Evolutionary conservation across 495 filamentous ascomycete genomes (phyloP), one percentile per base, ranked within the genome.

Genomic region (Mycothermus thermophilus): DNA sequence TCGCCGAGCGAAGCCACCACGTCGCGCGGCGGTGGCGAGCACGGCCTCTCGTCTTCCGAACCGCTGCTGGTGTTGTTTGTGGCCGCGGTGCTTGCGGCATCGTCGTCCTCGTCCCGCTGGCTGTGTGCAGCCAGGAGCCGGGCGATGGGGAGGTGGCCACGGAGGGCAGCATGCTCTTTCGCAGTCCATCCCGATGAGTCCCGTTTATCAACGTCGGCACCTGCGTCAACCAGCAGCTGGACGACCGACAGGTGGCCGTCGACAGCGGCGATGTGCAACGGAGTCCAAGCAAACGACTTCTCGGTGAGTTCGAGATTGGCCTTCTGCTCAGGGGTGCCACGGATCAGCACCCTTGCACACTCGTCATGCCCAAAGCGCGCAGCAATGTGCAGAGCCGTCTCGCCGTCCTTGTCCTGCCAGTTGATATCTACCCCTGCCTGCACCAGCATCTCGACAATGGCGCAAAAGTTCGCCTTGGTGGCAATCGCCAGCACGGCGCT

Each of bases 111-210:
- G 4, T 46, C 37, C 37, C 32, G 6, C 11, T 25, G 52, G 42
- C 41, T 51, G 20, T 40, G 42, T 28, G 42, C 38, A 5, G 71
- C 74, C 9, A 94, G 64, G 22, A 69, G 67, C 17, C 67, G 66
- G 7, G 84, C 81, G 41, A 95, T 84, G 3, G 67, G 58, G 25
- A 95, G 62, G 50, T 97, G 86, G 0, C 90, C 90, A 45, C 90
- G 62, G 23, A 97, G 59, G 0, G 83, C 79, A 4, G 90, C 90
- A 59, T 96, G 90, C 51, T 97, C 90, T 59, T 77, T 83, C 2
- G 87, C 76, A 1, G 83, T 93, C 92, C 92, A 97, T 6, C 90
- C 90, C 32, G 86, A 95, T 2, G 75, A 75, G 53, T 96, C 90
- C 7, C 59, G 54, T 30, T 68, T 74, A 33, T 78, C 75, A 10